Evolutionary conservation across 805 yeast species (phyloP).

Genomic region (Yamadazyma phyllophila): DNA sequence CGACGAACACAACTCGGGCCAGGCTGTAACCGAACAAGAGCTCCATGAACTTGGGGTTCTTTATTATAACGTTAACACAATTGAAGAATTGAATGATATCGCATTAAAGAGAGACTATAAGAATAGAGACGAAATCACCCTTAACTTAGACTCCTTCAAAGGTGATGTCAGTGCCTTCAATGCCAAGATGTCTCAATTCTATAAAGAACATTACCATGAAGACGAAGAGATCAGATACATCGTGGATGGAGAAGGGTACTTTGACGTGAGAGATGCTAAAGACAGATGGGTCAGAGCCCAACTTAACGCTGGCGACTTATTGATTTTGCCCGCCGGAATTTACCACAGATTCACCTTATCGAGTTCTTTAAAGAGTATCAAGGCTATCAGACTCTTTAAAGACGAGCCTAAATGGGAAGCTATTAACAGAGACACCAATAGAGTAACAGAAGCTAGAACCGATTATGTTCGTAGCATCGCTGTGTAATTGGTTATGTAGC

Average conservation of each 20-base stretch:
- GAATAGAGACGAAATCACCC: conserved; percentile 70
- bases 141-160: conserved; percentile 60
- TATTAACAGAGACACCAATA: conserved; percentile 56
- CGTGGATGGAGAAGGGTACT: conserved; percentile 85
- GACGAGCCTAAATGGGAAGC: conserved; percentile 98
- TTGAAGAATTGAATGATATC: conserved; percentile 57
- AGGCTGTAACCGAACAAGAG: conserved; percentile 46
- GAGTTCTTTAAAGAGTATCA: conserved; percentile 52
- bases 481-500: conserved; percentile 14
- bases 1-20: conserved; percentile 71
- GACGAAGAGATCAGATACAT: conserved; percentile 95
- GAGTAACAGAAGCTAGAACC: conserved; percentile 31
- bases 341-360: conserved; percentile 90
- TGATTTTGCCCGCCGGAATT: conserved; percentile 86
- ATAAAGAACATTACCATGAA: conserved; percentile 87
- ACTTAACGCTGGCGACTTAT: conserved; percentile 60
- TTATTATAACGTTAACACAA: conserved; percentile 50
- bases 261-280: conserved; percentile 71
- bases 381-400: conserved; percentile 80
- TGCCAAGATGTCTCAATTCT: conserved; percentile 66
- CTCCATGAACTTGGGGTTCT: conserved; percentile 66
- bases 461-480: conserved; percentile 32
- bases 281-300: conserved; percentile 76
- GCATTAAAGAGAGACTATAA: conserved; percentile 73
- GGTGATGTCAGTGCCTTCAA: conserved; percentile 55